Evolutionary conservation across 2,329 filamentous ascomycete species (phyloP), one percentile per base, ranked within the genome.

Genomic region (Pseudogymnoascus sp.): DNA sequence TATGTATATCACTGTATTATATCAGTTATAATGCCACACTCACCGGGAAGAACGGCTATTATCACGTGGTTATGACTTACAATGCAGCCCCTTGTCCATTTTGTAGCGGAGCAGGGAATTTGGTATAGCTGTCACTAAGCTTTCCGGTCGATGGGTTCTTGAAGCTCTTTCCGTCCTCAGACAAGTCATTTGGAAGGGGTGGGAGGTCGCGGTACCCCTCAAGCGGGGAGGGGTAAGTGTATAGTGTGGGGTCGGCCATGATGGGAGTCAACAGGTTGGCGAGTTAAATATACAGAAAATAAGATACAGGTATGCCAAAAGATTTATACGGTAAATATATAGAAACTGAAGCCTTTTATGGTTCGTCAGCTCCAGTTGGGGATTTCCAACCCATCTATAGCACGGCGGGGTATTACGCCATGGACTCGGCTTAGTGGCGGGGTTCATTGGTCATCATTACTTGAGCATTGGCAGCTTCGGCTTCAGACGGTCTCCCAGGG

Each of bases 131-230:
- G 61, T 81, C 76, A 72, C 89, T 93, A 60, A 83, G 77, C 3
- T 80, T 75, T 1, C 81, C 82, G 0, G 84, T 78, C 33, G 83
- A 79, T 0, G 84, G 84, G 69, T 96, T 96, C 61, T 83, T 79
- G 68, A 84, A 84, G 60, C 89, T 91, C 77, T 96, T 96, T 59
- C 90, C 90, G 73, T 96, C 90, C 38, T 83, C 84, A 56, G 81
- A 38, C 11, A 41, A n/a, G 4, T 60, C 59, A 26, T 80, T 75
- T 6, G 84, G 74, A 5, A 89, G 74, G 24, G 85, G 80, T 26
- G 80, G 75, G n/a, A 81, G 79, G 60, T 80, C 74, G 68, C 84
- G 80, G 70, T 83, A 88, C 19, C 84, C 85, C 26, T 77, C 74
- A 1, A 88, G 74, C 12, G 86, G 86, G 14, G 82, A 86, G 1